A percentile compares a stretch with the other conserved stretches of the same genome.
Evolutionary conservation across 225 moss, liverwort and hornwort species (phyloP).

Genomic region (Physcomitrium patens): DNA sequence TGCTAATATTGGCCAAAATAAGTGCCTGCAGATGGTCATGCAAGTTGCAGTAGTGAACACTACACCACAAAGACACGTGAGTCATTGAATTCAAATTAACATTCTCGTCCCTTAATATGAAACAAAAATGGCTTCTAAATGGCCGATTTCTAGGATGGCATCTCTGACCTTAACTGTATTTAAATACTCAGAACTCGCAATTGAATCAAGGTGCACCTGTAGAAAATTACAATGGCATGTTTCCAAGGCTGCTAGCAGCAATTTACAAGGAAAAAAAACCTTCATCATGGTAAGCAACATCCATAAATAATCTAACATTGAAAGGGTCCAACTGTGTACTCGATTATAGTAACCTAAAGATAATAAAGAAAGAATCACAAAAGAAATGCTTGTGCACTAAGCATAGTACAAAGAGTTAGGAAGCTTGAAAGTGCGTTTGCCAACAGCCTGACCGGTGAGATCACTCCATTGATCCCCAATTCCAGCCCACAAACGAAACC

Average conservation of each 20-base stretch:
- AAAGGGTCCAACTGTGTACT: slow-evolving; percentile 27
- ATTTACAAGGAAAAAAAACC: background rate
- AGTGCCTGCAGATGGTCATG: too few species aligned
- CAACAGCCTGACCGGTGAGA: slow-evolving; percentile 69
- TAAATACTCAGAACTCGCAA: background rate
- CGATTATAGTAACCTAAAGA: slow-evolving; percentile 28
- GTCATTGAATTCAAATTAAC: background rate
- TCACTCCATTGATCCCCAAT: slow-evolving; percentile 99
- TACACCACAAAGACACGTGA: background rate
- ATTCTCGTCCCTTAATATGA: background rate
- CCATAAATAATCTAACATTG: slow-evolving; percentile 17
- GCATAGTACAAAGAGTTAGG: slow-evolving; percentile 82
- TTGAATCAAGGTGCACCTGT: background rate
- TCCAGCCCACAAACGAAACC: slow-evolving; percentile 69
- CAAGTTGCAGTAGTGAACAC: too few species aligned
- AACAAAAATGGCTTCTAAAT: background rate
- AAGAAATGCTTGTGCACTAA: slow-evolving; percentile 15
- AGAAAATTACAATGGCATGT: background rate
- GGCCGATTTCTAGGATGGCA: background rate
- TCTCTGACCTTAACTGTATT: background rate
- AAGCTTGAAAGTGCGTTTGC: slow-evolving; percentile 87
- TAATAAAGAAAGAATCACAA: slow-evolving; percentile 7
- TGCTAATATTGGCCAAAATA: too few species aligned
- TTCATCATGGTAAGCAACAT: slow-evolving; percentile 4
- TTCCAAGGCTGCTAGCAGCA: too few species aligned